phyloP scores from a whole-genome alignment of 2,329 filamentous ascomycete genomes.

The Septoria petroselini region DNA sequence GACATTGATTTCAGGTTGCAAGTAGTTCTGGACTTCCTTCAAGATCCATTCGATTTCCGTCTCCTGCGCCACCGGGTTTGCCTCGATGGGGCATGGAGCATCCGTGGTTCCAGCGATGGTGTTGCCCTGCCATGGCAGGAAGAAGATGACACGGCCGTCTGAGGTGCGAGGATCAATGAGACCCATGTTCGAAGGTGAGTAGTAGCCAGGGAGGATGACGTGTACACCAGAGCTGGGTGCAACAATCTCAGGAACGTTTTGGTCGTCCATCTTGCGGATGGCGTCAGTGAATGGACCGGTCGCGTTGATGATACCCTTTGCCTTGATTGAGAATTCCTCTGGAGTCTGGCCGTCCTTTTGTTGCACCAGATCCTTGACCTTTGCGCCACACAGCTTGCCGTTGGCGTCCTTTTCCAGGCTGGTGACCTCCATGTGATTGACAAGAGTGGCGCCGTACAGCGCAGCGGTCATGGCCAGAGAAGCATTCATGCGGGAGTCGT shows the following conservation, averaged over 20 bases:
- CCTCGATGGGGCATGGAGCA: constrained; percentile 67
- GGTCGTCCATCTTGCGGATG: constrained; percentile 81
- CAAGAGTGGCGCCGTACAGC: constrained; percentile 77
- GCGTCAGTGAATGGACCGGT: constrained; percentile 85
- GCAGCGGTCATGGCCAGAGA: constrained; percentile 84
- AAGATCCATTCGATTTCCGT: constrained; percentile 87
- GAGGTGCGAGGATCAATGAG: constrained; percentile 83
- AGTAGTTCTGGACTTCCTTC: constrained; percentile 75
- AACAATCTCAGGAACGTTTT: constrained; percentile 69
- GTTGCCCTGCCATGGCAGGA: constrained; percentile 89
- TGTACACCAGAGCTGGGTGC: constrained; percentile 83
- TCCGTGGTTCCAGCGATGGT: constrained; percentile 89
- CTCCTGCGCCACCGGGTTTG: constrained; percentile 74
- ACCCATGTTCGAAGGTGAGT: constrained; percentile 80
- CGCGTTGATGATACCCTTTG: constrained; percentile 81
- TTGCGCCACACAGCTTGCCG: constrained; percentile 71
- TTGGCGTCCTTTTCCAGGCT: constrained; percentile 68
- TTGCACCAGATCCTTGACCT: constrained; percentile 66
- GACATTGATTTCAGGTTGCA: constrained; percentile 80
- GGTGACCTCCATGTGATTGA: constrained; percentile 81
- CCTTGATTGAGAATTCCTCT: constrained; percentile 67
- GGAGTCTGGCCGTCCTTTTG: constrained; percentile 61
- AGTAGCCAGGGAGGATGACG: constrained; percentile 82
- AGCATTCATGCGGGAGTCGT: constrained; percentile 90
- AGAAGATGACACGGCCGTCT: constrained; percentile 87